Percentiles rank a stretch among this genome's conserved stretches.
These are phyloP conservation scores for Botrytis sinoallii DNA, from an alignment of 2,329 filamentous ascomycete genomes.

Conservation along the genomic window DNA sequence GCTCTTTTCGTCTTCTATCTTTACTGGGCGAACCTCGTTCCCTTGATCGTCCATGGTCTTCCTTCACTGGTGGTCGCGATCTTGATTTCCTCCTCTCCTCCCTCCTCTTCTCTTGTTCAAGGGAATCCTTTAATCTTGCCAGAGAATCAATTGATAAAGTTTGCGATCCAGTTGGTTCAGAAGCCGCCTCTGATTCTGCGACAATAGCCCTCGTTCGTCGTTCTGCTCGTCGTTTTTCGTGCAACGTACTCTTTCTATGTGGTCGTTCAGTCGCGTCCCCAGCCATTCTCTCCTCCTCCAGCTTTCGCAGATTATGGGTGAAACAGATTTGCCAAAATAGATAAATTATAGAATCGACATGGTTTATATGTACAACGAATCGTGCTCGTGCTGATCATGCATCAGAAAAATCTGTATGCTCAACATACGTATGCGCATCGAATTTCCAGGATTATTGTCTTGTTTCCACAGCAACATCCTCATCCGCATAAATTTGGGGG, in stretches of 20 bases:
- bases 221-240: slow-evolving; percentile 19
- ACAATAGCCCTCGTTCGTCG: slow-evolving; percentile 25
- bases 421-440: neutral
- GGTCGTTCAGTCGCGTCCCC: slow-evolving; percentile 16
- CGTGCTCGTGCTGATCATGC: neutral
- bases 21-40: slow-evolving; percentile 39
- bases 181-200: slow-evolving; percentile 25
- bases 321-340: neutral
- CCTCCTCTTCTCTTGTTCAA: slow-evolving; percentile 27
- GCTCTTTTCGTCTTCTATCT: slow-evolving; percentile 11
- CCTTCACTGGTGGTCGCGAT: slow-evolving; percentile 64
- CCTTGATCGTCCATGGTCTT: slow-evolving; percentile 65
- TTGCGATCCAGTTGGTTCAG: slow-evolving; percentile 33
- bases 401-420: neutral
- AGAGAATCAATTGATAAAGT: slow-evolving; percentile 36
- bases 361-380: slow-evolving; percentile 11
- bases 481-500: slow-evolving; percentile 1
- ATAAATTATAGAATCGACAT: neutral
- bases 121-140: slow-evolving; percentile 34
- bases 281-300: slow-evolving; percentile 19
- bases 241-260: slow-evolving; percentile 12
- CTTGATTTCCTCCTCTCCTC: slow-evolving; percentile 32
- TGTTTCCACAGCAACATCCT: slow-evolving; percentile 15
- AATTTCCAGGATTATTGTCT: slow-evolving; percentile 1
- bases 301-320: neutral